phyloP scores from a whole-genome alignment of 2,329 filamentous ascomycete genomes.

The Clarireedia hainanense region DNA sequence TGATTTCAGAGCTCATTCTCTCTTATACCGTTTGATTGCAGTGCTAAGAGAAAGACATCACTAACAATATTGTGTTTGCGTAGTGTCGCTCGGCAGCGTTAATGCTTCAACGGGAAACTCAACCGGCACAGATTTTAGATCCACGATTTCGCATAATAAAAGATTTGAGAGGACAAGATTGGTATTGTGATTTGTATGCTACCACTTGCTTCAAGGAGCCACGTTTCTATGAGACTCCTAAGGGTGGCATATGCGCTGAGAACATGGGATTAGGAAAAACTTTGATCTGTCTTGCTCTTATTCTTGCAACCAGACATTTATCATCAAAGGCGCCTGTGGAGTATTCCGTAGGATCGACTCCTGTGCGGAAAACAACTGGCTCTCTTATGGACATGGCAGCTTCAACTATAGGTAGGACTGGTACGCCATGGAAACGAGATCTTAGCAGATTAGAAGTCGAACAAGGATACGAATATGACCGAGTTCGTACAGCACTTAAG shows the following conservation, averaged over 20 bases:
- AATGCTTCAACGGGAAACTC: constrained; percentile 76
- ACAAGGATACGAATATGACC: neutral
- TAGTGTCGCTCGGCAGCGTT: constrained; percentile 67
- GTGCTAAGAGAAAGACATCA: too few species aligned
- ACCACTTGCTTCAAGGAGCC: constrained; percentile 57
- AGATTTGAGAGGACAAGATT: constrained; percentile 54
- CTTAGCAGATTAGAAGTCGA: constrained; percentile 39
- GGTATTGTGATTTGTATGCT: constrained; percentile 63
- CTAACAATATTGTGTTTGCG: too few species aligned
- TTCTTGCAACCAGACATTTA: constrained; percentile 67
- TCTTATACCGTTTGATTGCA: too few species aligned
- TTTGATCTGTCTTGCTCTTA: constrained; percentile 69
- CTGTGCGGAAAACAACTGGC: constrained; percentile 41
- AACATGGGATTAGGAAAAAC: constrained; percentile 85
- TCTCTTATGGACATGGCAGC: constrained; percentile 72
- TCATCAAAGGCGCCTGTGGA: constrained; percentile 58
- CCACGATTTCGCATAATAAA: constrained; percentile 56
- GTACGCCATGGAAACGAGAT: constrained; percentile 62
- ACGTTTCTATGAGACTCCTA: constrained; percentile 62
- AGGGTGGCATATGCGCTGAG: constrained; percentile 73
- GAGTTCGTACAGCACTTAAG: constrained; percentile 38
- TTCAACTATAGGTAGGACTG: constrained; percentile 55
- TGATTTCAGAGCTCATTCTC: too few species aligned
- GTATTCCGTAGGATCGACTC: constrained; percentile 38
- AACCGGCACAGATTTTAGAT: constrained; percentile 58